Base-by-base conservation (phyloP, 345 rosid species). In the Aquilaria yunnanensis region DNA sequence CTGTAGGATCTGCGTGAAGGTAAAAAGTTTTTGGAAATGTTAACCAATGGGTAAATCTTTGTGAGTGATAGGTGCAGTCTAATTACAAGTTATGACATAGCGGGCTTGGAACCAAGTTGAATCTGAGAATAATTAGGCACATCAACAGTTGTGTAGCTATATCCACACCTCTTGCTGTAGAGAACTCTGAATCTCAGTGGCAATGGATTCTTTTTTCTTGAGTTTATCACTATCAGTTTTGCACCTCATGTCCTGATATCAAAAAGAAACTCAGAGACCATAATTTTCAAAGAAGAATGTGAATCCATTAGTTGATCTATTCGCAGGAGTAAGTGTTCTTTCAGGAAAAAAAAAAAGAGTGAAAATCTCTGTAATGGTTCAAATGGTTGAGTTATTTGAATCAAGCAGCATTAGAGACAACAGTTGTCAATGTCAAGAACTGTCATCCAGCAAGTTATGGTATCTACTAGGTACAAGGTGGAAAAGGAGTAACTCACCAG, bases 81-180 rank as follows among this genome's bases (percentile, higher is more conserved):
- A 37, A 55, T 12, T 9, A 43, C n/a, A 47, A 65, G 59, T 14
- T 32, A 14, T 32, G 23, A 51, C 43, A 10, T 4, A 37, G 47
- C n/a, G 3, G 46, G 55, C 10, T 31, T 41, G 59, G 29, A 54
- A 32, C 10, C 23, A 14, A 55, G 53, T 51, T 14, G 14, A 32
- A 43, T 46, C 37, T 11, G 2, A 13, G 1, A 14, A 43, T 41
- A 41, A 12, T 14, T 10, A 43, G 47, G 59, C 29, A 59, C 32
- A 14, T n/a, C 32, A 43, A 51, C 31, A 65, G 63, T 10, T 30
- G 37, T 57, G 37, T 65, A 60, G 41, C 58, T 32, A 47, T 14
- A 47, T 14, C 55, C 75, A 62, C 56, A 94, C 99, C 97, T 94
- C 99, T 74, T 84, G 88, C 83, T 83, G 85, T 79, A 94, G 67